Base-by-base conservation (phyloP, 768 basidiomycete species). In the Gloeophyllum trabeum region DNA sequence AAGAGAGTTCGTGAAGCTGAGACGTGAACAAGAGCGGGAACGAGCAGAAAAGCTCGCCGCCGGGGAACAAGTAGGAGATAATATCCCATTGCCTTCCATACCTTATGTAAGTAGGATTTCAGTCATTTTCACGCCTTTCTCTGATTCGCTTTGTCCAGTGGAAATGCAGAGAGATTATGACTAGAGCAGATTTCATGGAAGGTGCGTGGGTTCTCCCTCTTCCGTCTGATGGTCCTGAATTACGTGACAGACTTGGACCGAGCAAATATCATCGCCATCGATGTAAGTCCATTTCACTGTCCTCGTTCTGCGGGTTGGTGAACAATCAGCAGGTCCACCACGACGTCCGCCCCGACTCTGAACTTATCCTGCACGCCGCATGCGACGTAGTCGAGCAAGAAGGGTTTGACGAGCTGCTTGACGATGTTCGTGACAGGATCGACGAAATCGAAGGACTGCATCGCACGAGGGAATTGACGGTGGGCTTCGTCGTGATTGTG, bases 361-460 rank as follows among this genome's bases (percentile, higher is more conserved):
- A 80, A 62, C 69, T 88, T 16, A 74, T 85, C 41, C 69, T 89
- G 4, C 75, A 75, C 41, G 81, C 85, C 39, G 84, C 84, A 25
- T 66, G 72, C 48, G 68, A 79, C 49, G 79, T 89, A 4, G 77
- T 79, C 14, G 67, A 72, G 19, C 80, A 80, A 56, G 76, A 81
- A 37, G 87, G 76, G 6, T 92, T 93, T 53, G 79, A 90, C 39
- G 80, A 85, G n/a, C 54, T 79, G 25, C 67, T 89, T 14, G 72
- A 87, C 46, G 68, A 66, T 40, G 88, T 89, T 4, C 67, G 84
- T 39, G 75, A 74, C 45, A 69, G 91, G 12, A 76, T 92, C 30
- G 84, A 90, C 57, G 81, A 86, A 59, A 92, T 93, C 52, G 90
- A 93, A 61, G 82, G 80, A 57, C 54, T 90, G 44, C 84, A 85